These are phyloP conservation scores for Colletotrichum sp. DNA, from an alignment of 2,329 filamentous ascomycete species.

Conservation along the genomic window DNA sequence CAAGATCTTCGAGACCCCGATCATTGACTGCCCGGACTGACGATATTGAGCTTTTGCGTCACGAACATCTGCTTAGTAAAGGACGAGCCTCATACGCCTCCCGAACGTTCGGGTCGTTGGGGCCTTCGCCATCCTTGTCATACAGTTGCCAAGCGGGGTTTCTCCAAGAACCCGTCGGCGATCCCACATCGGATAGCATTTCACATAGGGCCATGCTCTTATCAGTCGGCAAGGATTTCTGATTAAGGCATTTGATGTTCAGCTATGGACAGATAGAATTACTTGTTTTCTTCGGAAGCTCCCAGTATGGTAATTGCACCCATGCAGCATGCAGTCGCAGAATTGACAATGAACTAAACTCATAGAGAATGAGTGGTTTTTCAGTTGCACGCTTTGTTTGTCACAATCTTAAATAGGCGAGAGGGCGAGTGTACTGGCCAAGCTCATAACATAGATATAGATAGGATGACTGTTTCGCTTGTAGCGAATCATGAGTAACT, in stretches of 20 bases:
- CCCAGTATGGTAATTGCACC: rapidly evolving
- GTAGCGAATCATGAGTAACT: not conserved
- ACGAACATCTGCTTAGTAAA: not conserved
- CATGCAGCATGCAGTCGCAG: not conserved
- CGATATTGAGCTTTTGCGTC: not conserved
- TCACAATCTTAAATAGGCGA: not conserved
- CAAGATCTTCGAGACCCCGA: not conserved
- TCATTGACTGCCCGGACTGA: not conserved
- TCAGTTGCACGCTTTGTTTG: not conserved
- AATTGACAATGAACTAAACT: not conserved
- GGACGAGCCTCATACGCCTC: not conserved
- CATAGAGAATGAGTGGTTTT: not conserved
- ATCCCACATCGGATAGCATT: not conserved
- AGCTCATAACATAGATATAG: not conserved
- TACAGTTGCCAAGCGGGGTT: not conserved
- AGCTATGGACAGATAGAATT: not conserved
- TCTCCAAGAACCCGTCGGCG: not conserved
- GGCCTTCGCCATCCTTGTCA: not conserved
- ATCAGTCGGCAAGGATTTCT: not conserved
- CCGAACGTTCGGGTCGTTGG: not conserved
- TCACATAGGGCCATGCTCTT: not conserved
- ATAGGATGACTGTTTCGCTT: not conserved
- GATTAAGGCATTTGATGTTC: not conserved
- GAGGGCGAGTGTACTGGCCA: not conserved
- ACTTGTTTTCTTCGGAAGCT: not conserved